A percentile compares a stretch with the other conserved stretches of the same genome.
phyloP scores from a whole-genome alignment of 257 asterid species.

The Petunia secreta region DNA sequence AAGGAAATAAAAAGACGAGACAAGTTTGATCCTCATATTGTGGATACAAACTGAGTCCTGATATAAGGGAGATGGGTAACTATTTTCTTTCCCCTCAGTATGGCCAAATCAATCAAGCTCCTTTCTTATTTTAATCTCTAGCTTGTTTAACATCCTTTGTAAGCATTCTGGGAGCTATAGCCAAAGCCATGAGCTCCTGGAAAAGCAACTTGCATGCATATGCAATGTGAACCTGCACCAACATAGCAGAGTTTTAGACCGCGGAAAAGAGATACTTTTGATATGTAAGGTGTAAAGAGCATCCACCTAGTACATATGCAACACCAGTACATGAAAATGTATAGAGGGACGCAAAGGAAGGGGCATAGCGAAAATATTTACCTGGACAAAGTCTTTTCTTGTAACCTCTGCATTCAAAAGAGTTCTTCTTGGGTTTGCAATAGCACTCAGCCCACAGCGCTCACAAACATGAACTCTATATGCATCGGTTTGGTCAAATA shows the following conservation, averaged over 20 bases:
- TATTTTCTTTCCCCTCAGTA: background rate
- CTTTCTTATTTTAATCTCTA: conserved; percentile 56
- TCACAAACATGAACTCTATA: conserved; percentile 89
- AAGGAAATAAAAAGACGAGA: too few relatives aligned
- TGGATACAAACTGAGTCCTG: too few relatives aligned
- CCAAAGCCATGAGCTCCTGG: conserved; percentile 96
- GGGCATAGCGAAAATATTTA: conserved; percentile 25
- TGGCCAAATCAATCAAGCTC: too few relatives aligned
- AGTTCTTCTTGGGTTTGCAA: conserved; percentile 82
- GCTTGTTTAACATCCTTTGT: conserved; percentile 69
- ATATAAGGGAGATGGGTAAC: too few relatives aligned
- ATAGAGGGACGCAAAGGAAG: background rate
- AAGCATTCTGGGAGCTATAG: conserved; percentile 91
- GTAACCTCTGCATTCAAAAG: conserved; percentile 92
- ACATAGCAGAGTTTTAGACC: background rate
- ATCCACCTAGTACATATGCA: too few relatives aligned
- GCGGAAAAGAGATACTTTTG: background rate
- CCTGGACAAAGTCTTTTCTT: conserved; percentile 92
- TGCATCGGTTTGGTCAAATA: conserved; percentile 95
- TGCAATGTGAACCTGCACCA: conserved; percentile 75
- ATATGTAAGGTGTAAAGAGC: background rate
- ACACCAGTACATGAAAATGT: background rate
- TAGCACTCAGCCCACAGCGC: conserved; percentile 83
- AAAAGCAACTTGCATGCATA: conserved; percentile 88
- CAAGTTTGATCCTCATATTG: too few relatives aligned